Conservation (phyloP, 1,284 basidiomycete species). For the Boletus smithii region DNA sequence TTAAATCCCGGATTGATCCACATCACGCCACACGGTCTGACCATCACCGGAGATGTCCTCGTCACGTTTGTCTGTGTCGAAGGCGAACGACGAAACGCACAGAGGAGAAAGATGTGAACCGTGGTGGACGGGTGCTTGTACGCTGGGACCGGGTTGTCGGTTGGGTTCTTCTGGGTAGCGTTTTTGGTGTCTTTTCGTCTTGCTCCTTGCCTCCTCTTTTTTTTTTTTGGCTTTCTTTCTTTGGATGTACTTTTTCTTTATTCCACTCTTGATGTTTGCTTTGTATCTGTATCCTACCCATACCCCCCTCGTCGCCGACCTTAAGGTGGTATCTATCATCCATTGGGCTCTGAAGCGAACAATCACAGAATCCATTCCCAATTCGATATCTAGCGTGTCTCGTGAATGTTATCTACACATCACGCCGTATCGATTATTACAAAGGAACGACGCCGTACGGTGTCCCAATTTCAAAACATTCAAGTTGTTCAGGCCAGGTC, state of each 20-base stretch:
- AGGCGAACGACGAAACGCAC: slow-evolving; percentile 32
- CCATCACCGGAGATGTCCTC: slow-evolving; percentile 32
- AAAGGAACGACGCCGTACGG: not conserved
- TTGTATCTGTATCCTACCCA: not conserved
- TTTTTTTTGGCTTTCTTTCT: not conserved
- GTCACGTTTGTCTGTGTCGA: slow-evolving; percentile 35
- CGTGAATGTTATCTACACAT: not conserved
- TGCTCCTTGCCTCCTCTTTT: too few relatives aligned
- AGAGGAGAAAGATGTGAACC: slow-evolving; percentile 19
- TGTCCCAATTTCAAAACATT: not conserved
- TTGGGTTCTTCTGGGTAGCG: not conserved
- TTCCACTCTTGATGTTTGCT: not conserved
- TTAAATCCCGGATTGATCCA: slow-evolving; percentile 33
- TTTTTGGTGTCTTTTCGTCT: not conserved
- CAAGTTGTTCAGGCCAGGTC: too few relatives aligned
- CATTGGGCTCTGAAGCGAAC: too few relatives aligned
- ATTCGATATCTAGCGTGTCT: not conserved
- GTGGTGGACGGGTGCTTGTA: too few relatives aligned
- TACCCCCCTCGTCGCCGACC: not conserved
- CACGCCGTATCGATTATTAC: not conserved
- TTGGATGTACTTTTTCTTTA: not conserved
- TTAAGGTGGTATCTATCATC: too few relatives aligned
- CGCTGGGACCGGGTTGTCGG: too few relatives aligned
- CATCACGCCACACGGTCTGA: slow-evolving; percentile 34
- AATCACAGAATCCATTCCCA: too few relatives aligned